These are phyloP conservation scores for Aspergillus homomorphus DNA, from an alignment of 495 filamentous ascomycete genomes.

Conservation along the genomic window DNA sequence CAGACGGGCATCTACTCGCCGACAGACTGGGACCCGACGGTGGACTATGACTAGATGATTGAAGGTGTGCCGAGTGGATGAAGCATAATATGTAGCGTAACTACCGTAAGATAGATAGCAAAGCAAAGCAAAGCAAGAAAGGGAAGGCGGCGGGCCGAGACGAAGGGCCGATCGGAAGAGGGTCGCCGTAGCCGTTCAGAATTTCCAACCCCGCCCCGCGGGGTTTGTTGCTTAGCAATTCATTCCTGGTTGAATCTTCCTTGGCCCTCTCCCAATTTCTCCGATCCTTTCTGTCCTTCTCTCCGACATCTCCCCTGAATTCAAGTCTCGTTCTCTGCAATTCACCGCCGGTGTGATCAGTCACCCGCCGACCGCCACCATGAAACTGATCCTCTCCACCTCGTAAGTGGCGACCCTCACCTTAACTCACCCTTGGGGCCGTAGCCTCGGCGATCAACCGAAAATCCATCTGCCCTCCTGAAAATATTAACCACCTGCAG, in stretches of 20 bases:
- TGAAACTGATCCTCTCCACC: slow-evolving; percentile 84
- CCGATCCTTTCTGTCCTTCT: not conserved
- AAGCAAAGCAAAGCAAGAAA: not conserved
- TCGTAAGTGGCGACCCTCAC: slow-evolving; percentile 53
- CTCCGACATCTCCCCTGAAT: not conserved
- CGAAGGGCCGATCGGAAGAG: not conserved
- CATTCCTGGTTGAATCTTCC: not conserved
- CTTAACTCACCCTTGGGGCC: too few species aligned
- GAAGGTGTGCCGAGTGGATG: not conserved
- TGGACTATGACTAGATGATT: slow-evolving; percentile 41
- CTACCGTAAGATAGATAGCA: not conserved
- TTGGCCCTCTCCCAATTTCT: slow-evolving; percentile 4
- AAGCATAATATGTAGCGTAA: not conserved
- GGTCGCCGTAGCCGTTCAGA: too few species aligned
- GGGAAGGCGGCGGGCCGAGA: not conserved
- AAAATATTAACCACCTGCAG: slow-evolving; percentile 37
- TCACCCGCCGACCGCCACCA: slow-evolving; percentile 28
- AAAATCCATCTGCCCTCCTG: slow-evolving; percentile 10
- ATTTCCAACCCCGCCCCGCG: slow-evolving; percentile 9
- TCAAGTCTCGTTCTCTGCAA: not conserved
- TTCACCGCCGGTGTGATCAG: not conserved
- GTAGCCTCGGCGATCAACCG: slow-evolving; percentile 3
- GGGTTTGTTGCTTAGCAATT: slow-evolving; percentile 27
- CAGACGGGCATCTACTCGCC: slow-evolving; percentile 58
- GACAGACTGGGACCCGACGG: slow-evolving; percentile 61